Evolutionary conservation across 2,329 filamentous ascomycete species (phyloP).

Genomic region (Alternaria gaisen): DNA sequence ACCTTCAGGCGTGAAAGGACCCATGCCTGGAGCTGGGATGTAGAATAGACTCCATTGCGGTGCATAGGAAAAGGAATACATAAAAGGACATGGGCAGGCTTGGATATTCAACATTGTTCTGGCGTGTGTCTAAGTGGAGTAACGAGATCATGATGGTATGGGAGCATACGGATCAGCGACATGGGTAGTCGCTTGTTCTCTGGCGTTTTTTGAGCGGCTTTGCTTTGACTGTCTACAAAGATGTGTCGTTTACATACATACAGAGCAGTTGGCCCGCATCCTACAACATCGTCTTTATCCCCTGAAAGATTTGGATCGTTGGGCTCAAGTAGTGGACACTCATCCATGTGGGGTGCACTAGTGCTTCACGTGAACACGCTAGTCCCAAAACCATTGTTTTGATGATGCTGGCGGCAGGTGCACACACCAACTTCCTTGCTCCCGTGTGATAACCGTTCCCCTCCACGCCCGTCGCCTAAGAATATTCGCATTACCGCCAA

Average conservation of each 20-base stretch:
- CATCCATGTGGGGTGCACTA: slow-evolving; percentile 4
- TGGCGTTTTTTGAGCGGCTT: slow-evolving; percentile 30
- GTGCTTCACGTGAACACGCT: slow-evolving; percentile 14
- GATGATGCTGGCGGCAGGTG: slow-evolving; percentile 23
- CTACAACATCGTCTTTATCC: neutral
- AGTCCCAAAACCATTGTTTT: slow-evolving; percentile 24
- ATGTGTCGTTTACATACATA: slow-evolving; percentile 21
- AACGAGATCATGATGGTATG: slow-evolving; percentile 29
- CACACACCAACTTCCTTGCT: slow-evolving; percentile 38
- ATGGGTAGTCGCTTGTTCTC: slow-evolving; percentile 33
- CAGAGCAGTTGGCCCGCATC: slow-evolving; percentile 6
- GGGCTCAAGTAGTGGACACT: neutral
- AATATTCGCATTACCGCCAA: slow-evolving; percentile 47
- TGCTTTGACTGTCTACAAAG: neutral
- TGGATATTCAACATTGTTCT: slow-evolving; percentile 24
- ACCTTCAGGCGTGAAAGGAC: slow-evolving; percentile 47
- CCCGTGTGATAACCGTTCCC: slow-evolving; percentile 35
- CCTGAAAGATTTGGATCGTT: neutral
- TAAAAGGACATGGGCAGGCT: slow-evolving; percentile 19
- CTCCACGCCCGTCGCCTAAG: slow-evolving; percentile 31
- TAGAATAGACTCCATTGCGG: slow-evolving; percentile 24
- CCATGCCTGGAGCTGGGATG: slow-evolving; percentile 48
- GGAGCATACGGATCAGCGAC: slow-evolving; percentile 40
- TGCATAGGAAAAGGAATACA: slow-evolving; percentile 23
- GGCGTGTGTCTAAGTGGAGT: slow-evolving; percentile 17